phyloP scores from a whole-genome alignment of 176 grass and related monocot species.

The Juncus inflexus region DNA sequence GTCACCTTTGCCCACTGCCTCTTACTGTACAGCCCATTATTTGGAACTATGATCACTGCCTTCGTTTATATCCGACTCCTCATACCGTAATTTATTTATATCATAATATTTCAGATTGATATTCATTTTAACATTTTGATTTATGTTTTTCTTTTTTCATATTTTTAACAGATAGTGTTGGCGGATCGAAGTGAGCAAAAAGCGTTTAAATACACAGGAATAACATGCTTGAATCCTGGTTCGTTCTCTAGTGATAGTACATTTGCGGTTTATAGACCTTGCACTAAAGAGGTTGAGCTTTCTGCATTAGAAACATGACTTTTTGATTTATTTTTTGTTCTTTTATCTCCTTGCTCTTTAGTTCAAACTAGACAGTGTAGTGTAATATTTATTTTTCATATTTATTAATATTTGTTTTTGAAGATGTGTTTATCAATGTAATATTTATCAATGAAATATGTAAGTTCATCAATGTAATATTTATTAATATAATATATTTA shows the following conservation, averaged over 20 bases:
- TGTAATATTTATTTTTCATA: too few relatives aligned
- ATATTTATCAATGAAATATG: too few relatives aligned
- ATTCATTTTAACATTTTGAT: conserved; percentile 20
- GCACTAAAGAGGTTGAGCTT: conserved; percentile 89
- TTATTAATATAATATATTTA: too few relatives aligned
- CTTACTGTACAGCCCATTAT: conserved; percentile 92
- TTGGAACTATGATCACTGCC: conserved; percentile 98
- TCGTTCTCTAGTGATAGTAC: conserved; percentile 83
- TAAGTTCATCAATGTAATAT: too few relatives aligned
- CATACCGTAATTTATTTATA: conserved; percentile 50
- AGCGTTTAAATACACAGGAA: conserved; percentile 93
- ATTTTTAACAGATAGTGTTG: conserved; percentile 68
- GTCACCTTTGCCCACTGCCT: conserved; percentile 96
- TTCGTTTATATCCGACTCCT: conserved; percentile 87
- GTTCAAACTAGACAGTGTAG: too few relatives aligned
- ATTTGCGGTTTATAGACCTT: conserved; percentile 87
- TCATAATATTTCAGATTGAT: conserved; percentile 9
- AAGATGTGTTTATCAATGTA: too few relatives aligned
- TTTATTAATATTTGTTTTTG: too few relatives aligned
- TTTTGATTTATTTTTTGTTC: too few relatives aligned
- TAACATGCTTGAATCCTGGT: conserved; percentile 94
- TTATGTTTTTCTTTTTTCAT: conserved; percentile 22
- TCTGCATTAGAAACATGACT: conserved; percentile 53
- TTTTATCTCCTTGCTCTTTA: too few relatives aligned
- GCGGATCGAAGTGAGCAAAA: conserved; percentile 91